phyloP scores from a whole-genome alignment of 805 yeast species.

The Lachancea cidri region DNA sequence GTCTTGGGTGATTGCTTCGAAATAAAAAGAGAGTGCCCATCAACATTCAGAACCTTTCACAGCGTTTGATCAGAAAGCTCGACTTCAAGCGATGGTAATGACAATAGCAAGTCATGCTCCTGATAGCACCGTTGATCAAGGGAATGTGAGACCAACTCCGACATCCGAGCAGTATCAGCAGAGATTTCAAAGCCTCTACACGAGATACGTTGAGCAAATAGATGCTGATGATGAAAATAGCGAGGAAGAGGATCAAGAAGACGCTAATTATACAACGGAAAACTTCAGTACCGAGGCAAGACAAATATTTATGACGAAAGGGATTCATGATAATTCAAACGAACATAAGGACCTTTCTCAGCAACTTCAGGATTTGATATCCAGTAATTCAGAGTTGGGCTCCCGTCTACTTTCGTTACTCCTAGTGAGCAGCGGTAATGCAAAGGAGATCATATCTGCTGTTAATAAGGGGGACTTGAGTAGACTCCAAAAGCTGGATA shows the following conservation, averaged over 20 bases:
- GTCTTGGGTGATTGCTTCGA: too few species aligned
- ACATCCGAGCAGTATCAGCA: slow-evolving; percentile 6
- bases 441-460: slow-evolving; percentile 26
- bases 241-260: slow-evolving; percentile 1
- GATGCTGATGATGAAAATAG: slow-evolving; percentile 4
- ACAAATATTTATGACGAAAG: not conserved
- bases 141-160: not conserved
- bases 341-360: slow-evolving; percentile 12
- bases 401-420: slow-evolving; percentile 27
- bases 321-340: not conserved
- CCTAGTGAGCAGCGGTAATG: slow-evolving; percentile 28
- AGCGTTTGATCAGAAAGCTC: not conserved
- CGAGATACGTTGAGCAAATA: slow-evolving; percentile 3
- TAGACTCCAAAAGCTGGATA: slow-evolving; percentile 6
- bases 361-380: slow-evolving; percentile 21
- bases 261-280: not conserved
- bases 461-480: slow-evolving; percentile 19
- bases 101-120: not conserved
- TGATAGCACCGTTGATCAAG: not conserved
- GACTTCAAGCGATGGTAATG: not conserved
- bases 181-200: slow-evolving; percentile 5
- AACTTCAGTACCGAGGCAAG: not conserved
- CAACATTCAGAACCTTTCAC: too few species aligned
- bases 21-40: too few species aligned
- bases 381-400: slow-evolving; percentile 27